phyloP scores from a whole-genome alignment of 805 yeast species.

The Kregervanrija delftensis region DNA sequence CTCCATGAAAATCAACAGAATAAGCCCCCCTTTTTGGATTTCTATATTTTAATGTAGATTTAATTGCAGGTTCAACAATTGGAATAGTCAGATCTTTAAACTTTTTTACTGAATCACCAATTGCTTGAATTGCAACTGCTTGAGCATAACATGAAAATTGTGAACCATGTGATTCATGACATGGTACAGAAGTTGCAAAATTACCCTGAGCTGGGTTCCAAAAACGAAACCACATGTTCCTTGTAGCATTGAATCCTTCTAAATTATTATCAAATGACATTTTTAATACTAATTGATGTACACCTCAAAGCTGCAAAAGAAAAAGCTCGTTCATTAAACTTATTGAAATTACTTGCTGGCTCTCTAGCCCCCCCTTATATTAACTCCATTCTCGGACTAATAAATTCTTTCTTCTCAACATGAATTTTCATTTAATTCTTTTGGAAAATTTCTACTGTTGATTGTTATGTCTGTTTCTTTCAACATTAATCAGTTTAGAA shows the following conservation, averaged over 20 bases:
- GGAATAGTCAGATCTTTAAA: conserved; percentile 49
- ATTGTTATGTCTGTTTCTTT: too few relatives aligned
- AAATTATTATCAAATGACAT: conserved; percentile 21
- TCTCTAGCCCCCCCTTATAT: too few relatives aligned
- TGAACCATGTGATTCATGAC: conserved; percentile 41
- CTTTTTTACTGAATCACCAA: conserved; percentile 55
- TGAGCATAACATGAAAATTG: conserved; percentile 65
- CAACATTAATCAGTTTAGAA: too few relatives aligned
- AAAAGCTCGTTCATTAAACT: too few relatives aligned
- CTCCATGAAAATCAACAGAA: conserved; percentile 37
- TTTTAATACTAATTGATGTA: too few relatives aligned
- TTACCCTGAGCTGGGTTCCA: conserved; percentile 32
- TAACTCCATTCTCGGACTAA: too few relatives aligned
- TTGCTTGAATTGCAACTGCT: conserved; percentile 58
- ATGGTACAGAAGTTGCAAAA: conserved; percentile 33
- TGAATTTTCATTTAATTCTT: too few relatives aligned
- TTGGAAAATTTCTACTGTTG: too few relatives aligned
- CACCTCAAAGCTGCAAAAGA: too few relatives aligned
- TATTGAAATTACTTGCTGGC: too few relatives aligned
- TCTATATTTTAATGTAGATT: conserved; percentile 44
- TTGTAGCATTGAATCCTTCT: conserved; percentile 35
- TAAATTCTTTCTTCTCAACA: too few relatives aligned
- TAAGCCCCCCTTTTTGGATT: conserved; percentile 46
- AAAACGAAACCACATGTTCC: conserved; percentile 35
- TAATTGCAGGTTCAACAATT: conserved; percentile 44